A percentile compares a stretch with the other conserved stretches of the same genome.
Conservation (phyloP, 805 yeast species). For the Clavispora vitiphila region DNA sequence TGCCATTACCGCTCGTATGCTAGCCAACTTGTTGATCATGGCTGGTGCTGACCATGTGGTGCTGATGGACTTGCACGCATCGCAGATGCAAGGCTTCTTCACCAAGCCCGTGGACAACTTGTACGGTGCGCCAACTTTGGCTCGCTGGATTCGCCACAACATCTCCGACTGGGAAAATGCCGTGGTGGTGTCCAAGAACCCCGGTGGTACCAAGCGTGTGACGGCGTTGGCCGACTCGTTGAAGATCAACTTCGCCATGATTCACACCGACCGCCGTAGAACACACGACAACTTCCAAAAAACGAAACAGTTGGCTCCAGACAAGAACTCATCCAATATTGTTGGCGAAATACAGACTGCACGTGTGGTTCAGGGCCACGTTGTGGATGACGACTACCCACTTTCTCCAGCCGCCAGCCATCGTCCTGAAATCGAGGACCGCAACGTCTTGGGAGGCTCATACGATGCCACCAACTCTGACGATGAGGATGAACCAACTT, state of each 20-base stretch:
- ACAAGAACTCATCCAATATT: conserved; percentile 61
- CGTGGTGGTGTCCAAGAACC: conserved; percentile 97
- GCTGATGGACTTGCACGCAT: conserved; percentile 93
- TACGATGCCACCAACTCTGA: conserved; percentile 79
- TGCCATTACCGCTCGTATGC: conserved; percentile 97
- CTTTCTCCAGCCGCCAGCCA: not conserved
- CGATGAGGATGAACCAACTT: conserved; percentile 74
- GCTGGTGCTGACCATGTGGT: conserved; percentile 99
- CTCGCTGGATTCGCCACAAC: conserved; percentile 91
- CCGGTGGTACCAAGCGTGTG: conserved; percentile 98
- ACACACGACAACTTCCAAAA: conserved; percentile 54
- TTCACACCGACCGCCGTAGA: conserved; percentile 96
- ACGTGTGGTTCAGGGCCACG: conserved; percentile 93
- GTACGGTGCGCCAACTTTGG: conserved; percentile 94
- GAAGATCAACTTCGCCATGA: conserved; percentile 97
- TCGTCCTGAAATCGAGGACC: conserved; percentile 12
- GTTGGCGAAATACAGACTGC: conserved; percentile 90
- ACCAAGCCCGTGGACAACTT: conserved; percentile 95
- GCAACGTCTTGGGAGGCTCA: conserved; percentile 73
- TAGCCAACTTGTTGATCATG: conserved; percentile 91
- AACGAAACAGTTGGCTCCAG: conserved; percentile 40
- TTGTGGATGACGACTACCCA: conserved; percentile 78
- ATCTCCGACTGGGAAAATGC: conserved; percentile 81
- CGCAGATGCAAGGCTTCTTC: conserved; percentile 99
- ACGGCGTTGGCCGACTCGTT: conserved; percentile 96